phyloP scores from a whole-genome alignment of 495 filamentous ascomycete species.

The Talaromyces nanjingensis region DNA sequence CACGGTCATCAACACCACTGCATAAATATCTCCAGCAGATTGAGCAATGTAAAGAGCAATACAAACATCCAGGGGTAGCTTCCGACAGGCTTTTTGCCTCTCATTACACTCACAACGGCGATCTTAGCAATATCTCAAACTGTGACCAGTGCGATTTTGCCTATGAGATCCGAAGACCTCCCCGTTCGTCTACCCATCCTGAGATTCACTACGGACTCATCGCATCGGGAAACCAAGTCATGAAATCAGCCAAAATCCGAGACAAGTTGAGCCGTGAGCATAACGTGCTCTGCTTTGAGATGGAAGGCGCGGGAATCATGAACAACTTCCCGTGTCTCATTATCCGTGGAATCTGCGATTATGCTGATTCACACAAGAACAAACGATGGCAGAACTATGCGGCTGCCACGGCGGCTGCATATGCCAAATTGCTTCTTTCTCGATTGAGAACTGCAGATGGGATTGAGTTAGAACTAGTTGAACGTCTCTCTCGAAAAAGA shows the following conservation, averaged over 20 bases:
- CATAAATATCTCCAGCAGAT: neutral
- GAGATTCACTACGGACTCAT: slow-evolving; percentile 15
- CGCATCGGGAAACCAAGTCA: slow-evolving; percentile 16
- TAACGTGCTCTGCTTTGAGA: slow-evolving; percentile 37
- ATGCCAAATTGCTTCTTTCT: slow-evolving; percentile 14
- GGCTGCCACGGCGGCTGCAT: slow-evolving; percentile 15
- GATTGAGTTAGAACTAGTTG: neutral
- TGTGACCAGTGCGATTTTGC: slow-evolving; percentile 13
- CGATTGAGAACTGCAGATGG: neutral
- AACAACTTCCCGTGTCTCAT: slow-evolving; percentile 20
- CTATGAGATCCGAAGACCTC: slow-evolving; percentile 12
- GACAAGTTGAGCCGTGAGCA: slow-evolving; percentile 21
- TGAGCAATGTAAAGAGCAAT: neutral
- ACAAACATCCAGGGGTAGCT: neutral
- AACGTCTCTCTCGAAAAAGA: neutral
- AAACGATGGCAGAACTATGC: slow-evolving; percentile 3
- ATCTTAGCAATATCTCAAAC: neutral
- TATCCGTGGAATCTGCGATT: slow-evolving; percentile 20
- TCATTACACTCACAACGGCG: neutral
- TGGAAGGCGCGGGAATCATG: slow-evolving; percentile 40
- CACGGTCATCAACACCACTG: neutral
- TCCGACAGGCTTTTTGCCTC: neutral
- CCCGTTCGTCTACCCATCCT: slow-evolving; percentile 1
- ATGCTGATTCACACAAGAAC: slow-evolving; percentile 14
- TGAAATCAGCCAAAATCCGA: slow-evolving; percentile 9